Percentiles rank a stretch among this genome's conserved stretches.
These are phyloP conservation scores for Ophiocordyceps camponoti-leonardi DNA, from an alignment of 2,329 filamentous ascomycete species.

Conservation along the genomic window DNA sequence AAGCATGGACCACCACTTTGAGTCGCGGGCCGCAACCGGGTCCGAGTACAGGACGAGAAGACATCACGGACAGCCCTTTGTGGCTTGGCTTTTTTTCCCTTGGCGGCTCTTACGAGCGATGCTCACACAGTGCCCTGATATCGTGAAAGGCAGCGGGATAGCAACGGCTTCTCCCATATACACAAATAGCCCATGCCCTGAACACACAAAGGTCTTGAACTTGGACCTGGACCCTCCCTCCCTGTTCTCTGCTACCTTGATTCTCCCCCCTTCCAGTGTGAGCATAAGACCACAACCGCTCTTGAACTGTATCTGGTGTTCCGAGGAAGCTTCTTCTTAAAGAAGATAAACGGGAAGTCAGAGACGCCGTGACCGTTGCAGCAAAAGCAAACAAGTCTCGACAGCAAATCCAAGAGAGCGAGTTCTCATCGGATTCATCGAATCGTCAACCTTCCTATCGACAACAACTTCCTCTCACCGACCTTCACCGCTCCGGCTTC, in stretches of 20 bases:
- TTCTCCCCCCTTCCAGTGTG: background rate
- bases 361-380: background rate
- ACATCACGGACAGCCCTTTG: constrained; percentile 4
- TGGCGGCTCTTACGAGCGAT: constrained; percentile 8
- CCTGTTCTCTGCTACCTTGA: too few relatives aligned
- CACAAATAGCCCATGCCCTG: constrained; percentile 3
- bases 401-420: background rate
- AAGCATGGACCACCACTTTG: constrained; percentile 1
- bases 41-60: constrained; percentile 3
- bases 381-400: background rate
- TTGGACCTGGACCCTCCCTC: background rate
- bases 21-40: constrained; percentile 3
- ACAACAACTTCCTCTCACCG: background rate
- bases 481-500: background rate
- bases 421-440: constrained; percentile 1
- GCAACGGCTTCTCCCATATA: constrained; percentile 1
- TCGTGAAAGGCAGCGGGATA: constrained; percentile 1
- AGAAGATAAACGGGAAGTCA: background rate
- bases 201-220: constrained; percentile 1
- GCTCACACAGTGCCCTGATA: constrained; percentile 6
- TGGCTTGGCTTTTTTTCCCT: constrained; percentile 4
- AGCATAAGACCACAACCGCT: constrained; percentile 1
- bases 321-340: background rate
- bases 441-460: background rate
- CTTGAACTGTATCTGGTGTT: background rate